Evolutionary conservation across 2,329 filamentous ascomycete species (phyloP).

Genomic region (Ceratocystis cacaofunesta): DNA sequence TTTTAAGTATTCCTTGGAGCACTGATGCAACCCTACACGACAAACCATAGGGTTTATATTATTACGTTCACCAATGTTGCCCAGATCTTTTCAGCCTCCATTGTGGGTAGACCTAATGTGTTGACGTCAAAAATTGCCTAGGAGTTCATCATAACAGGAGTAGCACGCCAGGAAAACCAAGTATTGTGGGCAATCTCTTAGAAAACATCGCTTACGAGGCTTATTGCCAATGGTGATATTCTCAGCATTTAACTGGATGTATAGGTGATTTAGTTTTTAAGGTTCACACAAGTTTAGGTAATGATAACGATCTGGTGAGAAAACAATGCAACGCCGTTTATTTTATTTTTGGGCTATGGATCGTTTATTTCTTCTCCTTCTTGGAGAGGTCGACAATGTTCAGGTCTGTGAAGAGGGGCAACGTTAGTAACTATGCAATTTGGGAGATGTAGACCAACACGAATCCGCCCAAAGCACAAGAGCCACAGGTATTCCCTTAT

Average conservation of each 20-base stretch:
- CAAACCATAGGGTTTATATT: neutral
- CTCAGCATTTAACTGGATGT: neutral
- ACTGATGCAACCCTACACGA: neutral
- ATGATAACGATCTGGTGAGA: constrained; percentile 5
- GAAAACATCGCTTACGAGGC: neutral
- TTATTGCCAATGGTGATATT: neutral
- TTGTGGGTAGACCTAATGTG: too few species aligned
- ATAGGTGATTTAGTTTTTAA: neutral
- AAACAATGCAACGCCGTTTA: constrained; percentile 18
- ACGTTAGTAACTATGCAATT: constrained; percentile 5
- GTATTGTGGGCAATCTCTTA: too few species aligned
- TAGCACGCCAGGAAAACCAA: too few species aligned
- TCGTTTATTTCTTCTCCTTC: constrained; percentile 29
- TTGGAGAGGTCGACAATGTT: constrained; percentile 40
- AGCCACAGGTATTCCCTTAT: neutral
- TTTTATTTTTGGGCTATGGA: constrained; percentile 17
- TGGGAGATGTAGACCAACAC: neutral
- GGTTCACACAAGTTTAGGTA: neutral
- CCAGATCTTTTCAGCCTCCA: too few species aligned
- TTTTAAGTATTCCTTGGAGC: neutral
- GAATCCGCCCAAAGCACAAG: neutral
- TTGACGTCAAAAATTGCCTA: too few species aligned
- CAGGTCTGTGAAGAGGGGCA: constrained; percentile 27
- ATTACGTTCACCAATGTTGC: neutral
- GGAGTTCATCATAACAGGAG: too few species aligned